Base-by-base conservation (phyloP, 768 basidiomycete genomes). In the Mycena metata region DNA sequence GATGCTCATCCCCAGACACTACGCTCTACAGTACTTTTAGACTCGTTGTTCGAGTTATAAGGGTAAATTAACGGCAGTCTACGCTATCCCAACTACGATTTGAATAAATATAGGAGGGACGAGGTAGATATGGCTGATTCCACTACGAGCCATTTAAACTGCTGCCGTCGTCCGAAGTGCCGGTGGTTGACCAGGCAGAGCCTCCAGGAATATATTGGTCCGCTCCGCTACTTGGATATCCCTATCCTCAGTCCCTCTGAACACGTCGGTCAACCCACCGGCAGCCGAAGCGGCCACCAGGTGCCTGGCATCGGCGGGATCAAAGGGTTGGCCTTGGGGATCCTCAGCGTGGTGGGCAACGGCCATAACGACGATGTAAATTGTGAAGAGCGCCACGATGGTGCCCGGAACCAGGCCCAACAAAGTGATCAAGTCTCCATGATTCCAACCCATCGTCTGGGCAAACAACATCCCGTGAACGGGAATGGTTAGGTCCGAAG, bases 341-440 rank as follows among this genome's bases (percentile, higher is more conserved):
- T 60, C 45, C 19, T n/a, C 46, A 21, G n/a, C n/a, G 30, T 60
- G 58, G 13, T 36, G 45, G 1, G 45, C 45, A 2, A 60, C 58
- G 16, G 45, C 58, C 10, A 33, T 0, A 21, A 60, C 26, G n/a
- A 60, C 45, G 43, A 33, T 16, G 30, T 21, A 36, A 6, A 47
- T 60, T 5, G 45, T 47, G 46, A 60, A 33, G 9, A 52, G 19
- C n/a, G 58, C 58, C 10, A 60, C 58, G 30, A 60, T 19, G 4
- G 58, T 47, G 3, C 58, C 58, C 17, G 58, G 58, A 17, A 60
- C 12, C 13, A 47, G 42, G 30, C 35, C 58, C 30, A 30, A 23
- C 16, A 43, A 36, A 11, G 58, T 60, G 19, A 33, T 13, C 3
- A 12, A 8, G 7, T 30, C 3, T 43, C 33, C 30, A 10, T 15